These are phyloP conservation scores for Phytophthora foliorum DNA, from an alignment of 352 stramenopile species.

Conservation along the genomic window DNA sequence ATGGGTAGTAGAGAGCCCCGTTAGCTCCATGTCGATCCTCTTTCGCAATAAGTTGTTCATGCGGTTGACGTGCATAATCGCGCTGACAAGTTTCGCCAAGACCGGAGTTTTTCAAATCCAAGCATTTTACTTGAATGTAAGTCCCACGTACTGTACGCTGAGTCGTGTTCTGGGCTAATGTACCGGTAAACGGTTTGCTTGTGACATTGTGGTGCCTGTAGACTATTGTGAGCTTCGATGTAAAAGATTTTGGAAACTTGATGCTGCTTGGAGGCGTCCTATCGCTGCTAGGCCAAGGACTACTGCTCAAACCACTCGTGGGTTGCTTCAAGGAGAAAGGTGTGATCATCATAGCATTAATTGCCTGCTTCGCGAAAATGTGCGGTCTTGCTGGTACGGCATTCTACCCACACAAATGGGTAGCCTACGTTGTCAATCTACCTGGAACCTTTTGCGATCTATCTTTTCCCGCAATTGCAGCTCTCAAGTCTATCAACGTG, in stretches of 20 bases:
- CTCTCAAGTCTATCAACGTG: slow-evolving; percentile 45
- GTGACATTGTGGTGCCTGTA: slow-evolving; percentile 18
- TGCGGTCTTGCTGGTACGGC: slow-evolving; percentile 48
- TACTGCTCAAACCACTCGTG: slow-evolving; percentile 75
- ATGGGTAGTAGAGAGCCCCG: slow-evolving; percentile 59
- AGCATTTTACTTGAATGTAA: slow-evolving; percentile 83
- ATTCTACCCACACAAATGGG: slow-evolving; percentile 72
- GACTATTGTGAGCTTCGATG: slow-evolving; percentile 77
- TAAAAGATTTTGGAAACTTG: slow-evolving; percentile 69
- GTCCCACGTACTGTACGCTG: background rate
- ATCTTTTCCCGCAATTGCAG: slow-evolving; percentile 64
- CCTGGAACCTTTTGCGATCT: slow-evolving; percentile 63
- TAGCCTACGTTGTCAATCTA: slow-evolving; percentile 57
- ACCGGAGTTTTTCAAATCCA: slow-evolving; percentile 73
- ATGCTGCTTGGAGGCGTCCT: slow-evolving; percentile 68
- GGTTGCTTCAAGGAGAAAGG: slow-evolving; percentile 72
- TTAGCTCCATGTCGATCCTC: slow-evolving; percentile 74
- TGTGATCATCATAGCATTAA: slow-evolving; percentile 74
- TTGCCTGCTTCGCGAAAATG: slow-evolving; percentile 56
- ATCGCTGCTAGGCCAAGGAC: slow-evolving; percentile 64
- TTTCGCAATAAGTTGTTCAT: slow-evolving; percentile 72
- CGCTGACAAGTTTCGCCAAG: slow-evolving; percentile 70
- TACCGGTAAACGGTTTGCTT: background rate
- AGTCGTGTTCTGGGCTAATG: slow-evolving; percentile 4
- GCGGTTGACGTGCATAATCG: slow-evolving; percentile 70